Conservation (phyloP, 2,329 filamentous ascomycete species). For the Ascochyta fabae region DNA sequence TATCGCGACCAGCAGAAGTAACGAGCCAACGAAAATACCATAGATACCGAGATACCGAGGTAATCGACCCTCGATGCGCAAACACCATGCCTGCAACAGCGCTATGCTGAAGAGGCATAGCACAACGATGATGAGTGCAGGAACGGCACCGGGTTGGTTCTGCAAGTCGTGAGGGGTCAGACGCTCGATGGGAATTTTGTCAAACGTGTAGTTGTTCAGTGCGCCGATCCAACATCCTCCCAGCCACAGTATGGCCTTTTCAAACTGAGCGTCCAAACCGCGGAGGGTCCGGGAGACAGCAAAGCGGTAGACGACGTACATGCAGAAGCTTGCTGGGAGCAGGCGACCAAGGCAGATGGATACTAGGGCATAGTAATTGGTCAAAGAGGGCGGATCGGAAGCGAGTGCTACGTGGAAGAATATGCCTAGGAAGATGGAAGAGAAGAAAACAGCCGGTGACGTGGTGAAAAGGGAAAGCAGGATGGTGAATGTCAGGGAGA, state of each 20-base stretch:
- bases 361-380: conserved; percentile 72
- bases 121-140: conserved; percentile 80
- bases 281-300: conserved; percentile 75
- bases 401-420: conserved; percentile 92
- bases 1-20: conserved; percentile 73
- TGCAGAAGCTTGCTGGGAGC: conserved; percentile 84
- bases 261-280: conserved; percentile 80
- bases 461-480: conserved; percentile 82
- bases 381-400: conserved; percentile 79
- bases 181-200: conserved; percentile 89
- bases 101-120: conserved; percentile 72
- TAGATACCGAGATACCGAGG: conserved; percentile 81
- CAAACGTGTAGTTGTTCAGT: conserved; percentile 93
- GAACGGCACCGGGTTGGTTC: conserved; percentile 86
- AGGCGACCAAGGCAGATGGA: conserved; percentile 81
- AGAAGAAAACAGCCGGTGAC: conserved; percentile 82
- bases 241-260: conserved; percentile 90
- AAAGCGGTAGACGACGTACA: conserved; percentile 85
- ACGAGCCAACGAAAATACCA: conserved; percentile 67
- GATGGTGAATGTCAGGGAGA: conserved; percentile 80
- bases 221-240: conserved; percentile 90
- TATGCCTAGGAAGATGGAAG: conserved; percentile 77
- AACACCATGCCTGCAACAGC: conserved; percentile 79
- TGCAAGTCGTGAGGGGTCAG: conserved; percentile 89
- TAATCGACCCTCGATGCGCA: conserved; percentile 84